Evolutionary conservation across 2,329 filamentous ascomycete species (phyloP).

Genomic region (Pleoardoris graminearum): DNA sequence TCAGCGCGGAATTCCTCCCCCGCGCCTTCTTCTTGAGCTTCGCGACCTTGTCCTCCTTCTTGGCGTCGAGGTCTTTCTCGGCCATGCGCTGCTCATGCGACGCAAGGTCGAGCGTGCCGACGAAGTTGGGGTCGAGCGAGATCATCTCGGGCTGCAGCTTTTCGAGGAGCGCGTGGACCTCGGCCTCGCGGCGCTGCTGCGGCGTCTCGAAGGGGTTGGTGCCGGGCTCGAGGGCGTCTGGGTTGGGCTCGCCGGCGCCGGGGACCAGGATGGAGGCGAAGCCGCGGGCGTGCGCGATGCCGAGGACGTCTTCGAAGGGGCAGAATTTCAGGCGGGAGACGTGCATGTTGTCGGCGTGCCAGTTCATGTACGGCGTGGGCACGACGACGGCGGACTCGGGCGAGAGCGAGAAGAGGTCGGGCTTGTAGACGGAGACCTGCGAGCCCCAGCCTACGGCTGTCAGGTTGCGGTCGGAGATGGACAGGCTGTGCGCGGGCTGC

Average conservation of each 20-base stretch:
- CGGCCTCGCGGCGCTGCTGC: slow-evolving; percentile 89
- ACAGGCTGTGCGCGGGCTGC: slow-evolving; percentile 78
- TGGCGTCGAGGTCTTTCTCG: slow-evolving; percentile 78
- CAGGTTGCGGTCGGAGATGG: slow-evolving; percentile 86
- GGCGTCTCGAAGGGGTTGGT: slow-evolving; percentile 89
- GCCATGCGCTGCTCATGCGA: slow-evolving; percentile 75
- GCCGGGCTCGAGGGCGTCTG: slow-evolving; percentile 79
- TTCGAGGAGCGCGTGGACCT: slow-evolving; percentile 87
- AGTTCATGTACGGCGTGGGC: slow-evolving; percentile 87
- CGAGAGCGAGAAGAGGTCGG: slow-evolving; percentile 77
- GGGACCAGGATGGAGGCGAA: slow-evolving; percentile 91
- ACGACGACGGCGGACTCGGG: slow-evolving; percentile 72
- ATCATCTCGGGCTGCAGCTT: slow-evolving; percentile 98
- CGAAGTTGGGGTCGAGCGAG: slow-evolving; percentile 85
- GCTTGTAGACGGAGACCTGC: slow-evolving; percentile 83
- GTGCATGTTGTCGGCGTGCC: slow-evolving; percentile 81
- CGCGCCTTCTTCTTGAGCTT: slow-evolving; percentile 75
- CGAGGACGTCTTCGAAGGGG: slow-evolving; percentile 91
- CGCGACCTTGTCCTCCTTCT: slow-evolving; percentile 61
- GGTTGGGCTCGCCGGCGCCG: slow-evolving; percentile 96
- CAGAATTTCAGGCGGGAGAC: slow-evolving; percentile 89
- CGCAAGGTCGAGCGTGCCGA: slow-evolving; percentile 83
- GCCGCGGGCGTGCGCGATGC: slow-evolving; percentile 79
- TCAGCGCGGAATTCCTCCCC: slow-evolving; percentile 85
- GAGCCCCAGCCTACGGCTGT: slow-evolving; percentile 93